Conservation (phyloP, 768 basidiomycete genomes). For the Tylopilus balloui region DNA sequence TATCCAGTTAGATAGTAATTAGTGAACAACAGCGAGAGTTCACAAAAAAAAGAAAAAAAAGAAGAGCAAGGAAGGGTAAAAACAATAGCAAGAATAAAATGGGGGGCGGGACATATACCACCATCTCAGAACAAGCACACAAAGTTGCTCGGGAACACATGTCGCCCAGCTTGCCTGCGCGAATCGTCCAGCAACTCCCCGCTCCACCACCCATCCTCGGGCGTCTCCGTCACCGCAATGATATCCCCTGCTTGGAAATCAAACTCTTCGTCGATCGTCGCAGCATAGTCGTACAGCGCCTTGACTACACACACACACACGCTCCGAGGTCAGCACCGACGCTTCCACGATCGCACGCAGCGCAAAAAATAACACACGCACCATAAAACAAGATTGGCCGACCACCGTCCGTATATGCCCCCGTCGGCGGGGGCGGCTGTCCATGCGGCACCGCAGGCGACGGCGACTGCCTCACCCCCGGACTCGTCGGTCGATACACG, state of each 20-base stretch:
- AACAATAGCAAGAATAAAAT: too few relatives aligned
- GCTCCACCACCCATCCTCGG: slow-evolving; percentile 98
- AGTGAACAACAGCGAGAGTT: too few relatives aligned
- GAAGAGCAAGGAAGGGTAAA: too few relatives aligned
- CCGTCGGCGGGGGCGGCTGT: slow-evolving; percentile 50
- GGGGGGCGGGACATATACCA: too few relatives aligned
- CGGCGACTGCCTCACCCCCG: slow-evolving; percentile 43
- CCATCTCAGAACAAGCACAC: slow-evolving; percentile 63
- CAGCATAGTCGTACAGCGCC: slow-evolving; percentile 82
- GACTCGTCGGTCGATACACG: slow-evolving; percentile 42
- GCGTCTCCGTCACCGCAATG: slow-evolving; percentile 90
- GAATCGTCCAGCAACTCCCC: slow-evolving; percentile 80
- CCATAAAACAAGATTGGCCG: slow-evolving; percentile 84
- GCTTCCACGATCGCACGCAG: too few relatives aligned
- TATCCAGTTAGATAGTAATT: too few relatives aligned
- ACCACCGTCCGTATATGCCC: slow-evolving; percentile 79
- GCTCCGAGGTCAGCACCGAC: neutral
- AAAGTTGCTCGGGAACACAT: slow-evolving; percentile 88
- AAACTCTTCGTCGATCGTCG: slow-evolving; percentile 89
- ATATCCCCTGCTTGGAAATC: slow-evolving; percentile 94
- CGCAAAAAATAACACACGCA: slow-evolving; percentile 27
- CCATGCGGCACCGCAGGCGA: slow-evolving; percentile 42
- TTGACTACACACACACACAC: slow-evolving; percentile 51
- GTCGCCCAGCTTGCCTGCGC: slow-evolving; percentile 62
- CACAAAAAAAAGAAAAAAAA: too few relatives aligned